A percentile compares a stretch with the other conserved stretches of the same genome.
Evolutionary conservation across 116 monocot species (phyloP).

Genomic region (Posidonia oceanica): DNA sequence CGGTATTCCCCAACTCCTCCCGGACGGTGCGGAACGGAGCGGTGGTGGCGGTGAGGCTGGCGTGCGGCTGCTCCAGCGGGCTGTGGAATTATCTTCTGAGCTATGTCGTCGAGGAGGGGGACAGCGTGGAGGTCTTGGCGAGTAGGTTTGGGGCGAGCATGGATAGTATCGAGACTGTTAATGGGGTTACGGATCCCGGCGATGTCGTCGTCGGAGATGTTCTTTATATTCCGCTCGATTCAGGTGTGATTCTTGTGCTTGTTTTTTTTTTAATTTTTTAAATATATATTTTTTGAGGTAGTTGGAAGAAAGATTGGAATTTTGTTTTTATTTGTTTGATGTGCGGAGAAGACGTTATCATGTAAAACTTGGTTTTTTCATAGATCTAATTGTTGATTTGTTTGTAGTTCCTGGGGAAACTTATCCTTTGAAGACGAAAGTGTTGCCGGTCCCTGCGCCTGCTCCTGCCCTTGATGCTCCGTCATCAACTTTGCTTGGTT

Average conservation of each 20-base stretch:
- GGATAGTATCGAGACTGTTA: slow-evolving; percentile 76
- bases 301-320: background rate
- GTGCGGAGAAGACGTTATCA: too few relatives aligned
- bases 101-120: slow-evolving; percentile 65
- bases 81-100: slow-evolving; percentile 90
- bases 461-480: background rate
- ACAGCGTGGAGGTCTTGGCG: slow-evolving; percentile 52
- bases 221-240: slow-evolving; percentile 84
- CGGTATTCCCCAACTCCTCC: slow-evolving; percentile 28
- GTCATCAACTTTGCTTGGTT: background rate
- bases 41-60: slow-evolving; percentile 52
- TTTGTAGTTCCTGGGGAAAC: slow-evolving; percentile 67
- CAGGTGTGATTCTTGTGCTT: slow-evolving; percentile 19
- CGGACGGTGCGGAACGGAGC: slow-evolving; percentile 32
- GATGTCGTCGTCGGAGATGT: slow-evolving; percentile 35
- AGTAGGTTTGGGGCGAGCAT: slow-evolving; percentile 90
- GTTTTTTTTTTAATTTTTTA: background rate
- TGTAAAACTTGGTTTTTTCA: too few relatives aligned
- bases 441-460: slow-evolving; percentile 27
- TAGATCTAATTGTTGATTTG: background rate
- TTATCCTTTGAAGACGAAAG: slow-evolving; percentile 20
- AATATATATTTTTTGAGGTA: background rate
- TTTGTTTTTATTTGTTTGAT: background rate
- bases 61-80: slow-evolving; percentile 87
- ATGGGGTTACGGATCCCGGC: slow-evolving; percentile 48